Evolutionary conservation across 2,329 filamentous ascomycete genomes (phyloP).

Genomic region (Herpotrichia juniperi): DNA sequence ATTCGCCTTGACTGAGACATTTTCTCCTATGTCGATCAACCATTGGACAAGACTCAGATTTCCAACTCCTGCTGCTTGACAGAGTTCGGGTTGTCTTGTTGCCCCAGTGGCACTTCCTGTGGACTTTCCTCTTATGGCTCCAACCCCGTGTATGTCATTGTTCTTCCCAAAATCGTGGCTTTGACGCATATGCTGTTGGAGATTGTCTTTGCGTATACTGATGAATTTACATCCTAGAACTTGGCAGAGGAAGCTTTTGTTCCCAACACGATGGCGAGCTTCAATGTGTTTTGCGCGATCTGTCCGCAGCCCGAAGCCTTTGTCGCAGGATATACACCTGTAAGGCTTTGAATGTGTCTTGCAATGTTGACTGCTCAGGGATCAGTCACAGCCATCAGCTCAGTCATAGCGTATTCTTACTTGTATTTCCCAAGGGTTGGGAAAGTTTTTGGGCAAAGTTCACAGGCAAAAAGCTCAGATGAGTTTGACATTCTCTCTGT

Average conservation of each 20-base stretch:
- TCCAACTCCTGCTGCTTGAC: conserved; percentile 10
- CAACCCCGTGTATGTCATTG: not conserved
- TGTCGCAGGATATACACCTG: conserved; percentile 8
- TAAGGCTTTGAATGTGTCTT: conserved; percentile 18
- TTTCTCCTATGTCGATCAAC: not conserved
- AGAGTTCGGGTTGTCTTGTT: not conserved
- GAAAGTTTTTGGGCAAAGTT: conserved; percentile 10
- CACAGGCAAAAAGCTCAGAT: not conserved
- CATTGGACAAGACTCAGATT: conserved; percentile 4
- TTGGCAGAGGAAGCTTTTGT: conserved; percentile 7
- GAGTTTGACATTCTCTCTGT: not conserved
- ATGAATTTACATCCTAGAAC: conserved; percentile 8
- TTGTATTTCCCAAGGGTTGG: conserved; percentile 7
- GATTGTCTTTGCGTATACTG: conserved; percentile 15
- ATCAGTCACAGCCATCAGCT: not conserved
- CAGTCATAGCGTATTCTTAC: not conserved
- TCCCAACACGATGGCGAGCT: conserved; percentile 11
- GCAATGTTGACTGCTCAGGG: conserved; percentile 10
- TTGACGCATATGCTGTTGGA: conserved; percentile 9
- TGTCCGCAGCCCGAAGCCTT: conserved; percentile 8
- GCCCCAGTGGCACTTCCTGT: not conserved
- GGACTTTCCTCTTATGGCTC: not conserved
- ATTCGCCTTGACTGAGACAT: conserved; percentile 5
- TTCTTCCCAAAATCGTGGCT: not conserved
- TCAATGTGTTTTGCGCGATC: conserved; percentile 13